A percentile compares a stretch with the other conserved stretches of the same genome.
Conservation (phyloP, 441 rosid genomes). For the Syzygium malaccense region DNA sequence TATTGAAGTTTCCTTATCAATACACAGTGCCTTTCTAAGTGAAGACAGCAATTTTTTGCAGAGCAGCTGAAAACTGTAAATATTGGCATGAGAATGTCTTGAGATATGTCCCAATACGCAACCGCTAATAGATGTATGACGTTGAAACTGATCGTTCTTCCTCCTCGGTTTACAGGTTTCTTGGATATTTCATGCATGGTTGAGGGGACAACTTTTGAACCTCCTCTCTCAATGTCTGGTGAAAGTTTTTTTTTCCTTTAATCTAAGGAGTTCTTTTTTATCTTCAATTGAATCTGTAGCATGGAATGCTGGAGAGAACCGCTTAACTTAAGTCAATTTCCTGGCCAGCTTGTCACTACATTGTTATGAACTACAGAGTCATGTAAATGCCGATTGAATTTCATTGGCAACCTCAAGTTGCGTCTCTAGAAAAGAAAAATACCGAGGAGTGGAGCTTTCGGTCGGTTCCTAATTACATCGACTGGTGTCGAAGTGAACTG, state of each 20-base stretch:
- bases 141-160: not conserved
- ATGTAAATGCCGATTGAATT: not conserved
- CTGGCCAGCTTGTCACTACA: not conserved
- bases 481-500: not conserved
- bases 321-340: not conserved
- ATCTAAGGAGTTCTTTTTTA: not conserved
- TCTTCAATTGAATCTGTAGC: not conserved
- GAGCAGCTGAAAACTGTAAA: not conserved
- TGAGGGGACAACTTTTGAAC: not conserved
- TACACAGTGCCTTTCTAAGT: not conserved
- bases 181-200: slow-evolving; percentile 2
- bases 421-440: not conserved
- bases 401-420: not conserved
- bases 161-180: not conserved
- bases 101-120: not conserved
- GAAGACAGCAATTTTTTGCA: not conserved
- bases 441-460: not conserved
- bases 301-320: not conserved
- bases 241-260: not conserved
- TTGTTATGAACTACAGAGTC: not conserved
- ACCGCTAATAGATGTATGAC: not conserved
- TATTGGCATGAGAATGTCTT: not conserved
- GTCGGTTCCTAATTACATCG: not conserved
- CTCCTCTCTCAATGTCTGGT: not conserved
- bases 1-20: not conserved